Base-by-base conservation (phyloP, 164 flowering plant species). In the Vitis labrusca region DNA sequence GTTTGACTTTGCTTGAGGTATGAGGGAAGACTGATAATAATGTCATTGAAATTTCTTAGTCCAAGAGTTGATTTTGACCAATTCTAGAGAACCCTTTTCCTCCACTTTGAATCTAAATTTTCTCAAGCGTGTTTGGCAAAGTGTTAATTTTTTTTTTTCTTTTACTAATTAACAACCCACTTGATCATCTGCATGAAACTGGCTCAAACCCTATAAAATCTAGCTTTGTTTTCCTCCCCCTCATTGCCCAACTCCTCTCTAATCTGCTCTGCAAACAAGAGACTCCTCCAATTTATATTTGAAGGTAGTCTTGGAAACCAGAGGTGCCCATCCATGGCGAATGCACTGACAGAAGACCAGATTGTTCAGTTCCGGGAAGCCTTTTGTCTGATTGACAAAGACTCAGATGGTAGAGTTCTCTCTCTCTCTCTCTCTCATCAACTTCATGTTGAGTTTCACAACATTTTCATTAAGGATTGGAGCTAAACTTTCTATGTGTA, bases 331-430 rank as follows among this genome's bases (percentile, higher is more conserved):
- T 63, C 9, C 13, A 70, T 81, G 85, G 82, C 80, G 0, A 77
- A 74, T 55, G 55, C 73, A 55, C 50, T 82, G 73, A 73, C 86
- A 10, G 77, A 86, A 66, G 84, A 76, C 9, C 86, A 86, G 61
- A 59, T 84, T 50, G 61, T 79, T 1, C 85, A 82, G 76, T 86
- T 86, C 70, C 69, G 73, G 27, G 82, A 86, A 69, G 87, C 87
- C n/a, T 86, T 86, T 63, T 73, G 63, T 14, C 37, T 84, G 52
- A 82, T 86, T 9, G 89, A 86, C 64, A 80, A 74, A 56, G 85
- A 86, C 56, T 77, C 82, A 3, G 87, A 86, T 73, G 87, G 87
- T 85, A 50, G 4, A 27, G 64, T 63, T 64, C 52, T 61, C 44
- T 8, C 10, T 50, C 16, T 23, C 23, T 32, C 44, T 37, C 44